phyloP scores from a whole-genome alignment of 768 basidiomycete genomes.

The Hericium erinaceus region DNA sequence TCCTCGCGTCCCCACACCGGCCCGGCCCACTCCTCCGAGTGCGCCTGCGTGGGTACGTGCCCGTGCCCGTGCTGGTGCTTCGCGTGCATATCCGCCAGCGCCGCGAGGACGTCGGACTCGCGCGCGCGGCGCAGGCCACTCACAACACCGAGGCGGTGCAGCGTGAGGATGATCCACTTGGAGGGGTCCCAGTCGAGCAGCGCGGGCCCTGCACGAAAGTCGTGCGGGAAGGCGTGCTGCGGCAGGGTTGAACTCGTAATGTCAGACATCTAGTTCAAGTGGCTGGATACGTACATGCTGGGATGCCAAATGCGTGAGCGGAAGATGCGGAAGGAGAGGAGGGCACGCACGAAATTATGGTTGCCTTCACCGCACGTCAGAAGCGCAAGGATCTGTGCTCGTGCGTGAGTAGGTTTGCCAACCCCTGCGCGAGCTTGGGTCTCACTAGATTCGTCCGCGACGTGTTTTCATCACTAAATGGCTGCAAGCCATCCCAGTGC shows the following conservation, averaged over 20 bases:
- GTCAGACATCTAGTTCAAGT: neutral
- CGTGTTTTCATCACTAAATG: slow-evolving; percentile 73
- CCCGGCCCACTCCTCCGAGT: slow-evolving; percentile 25
- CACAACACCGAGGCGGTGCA: slow-evolving; percentile 41
- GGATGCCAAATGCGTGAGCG: too few species aligned
- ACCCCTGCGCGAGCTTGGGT: neutral
- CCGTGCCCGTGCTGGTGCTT: slow-evolving; percentile 24
- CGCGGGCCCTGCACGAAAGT: slow-evolving; percentile 63
- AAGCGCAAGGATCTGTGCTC: slow-evolving; percentile 50
- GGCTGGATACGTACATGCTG: too few species aligned
- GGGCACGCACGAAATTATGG: slow-evolving; percentile 56
- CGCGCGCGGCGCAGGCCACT: slow-evolving; percentile 40
- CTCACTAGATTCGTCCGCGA: slow-evolving; percentile 67
- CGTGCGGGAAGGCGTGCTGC: slow-evolving; percentile 70
- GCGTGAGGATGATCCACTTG: slow-evolving; percentile 61
- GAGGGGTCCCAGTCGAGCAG: slow-evolving; percentile 68
- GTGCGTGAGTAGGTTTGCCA: neutral
- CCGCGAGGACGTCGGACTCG: slow-evolving; percentile 39
- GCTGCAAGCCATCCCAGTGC: slow-evolving; percentile 76
- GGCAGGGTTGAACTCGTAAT: neutral
- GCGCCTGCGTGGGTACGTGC: slow-evolving; percentile 7
- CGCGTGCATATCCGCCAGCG: slow-evolving; percentile 36
- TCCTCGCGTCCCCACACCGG: slow-evolving; percentile 32
- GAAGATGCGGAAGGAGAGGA: neutral
- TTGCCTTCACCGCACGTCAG: slow-evolving; percentile 72